These are phyloP conservation scores for Microstegium vimineum DNA, from an alignment of 176 grass and related monocot genomes.

Conservation along the genomic window DNA sequence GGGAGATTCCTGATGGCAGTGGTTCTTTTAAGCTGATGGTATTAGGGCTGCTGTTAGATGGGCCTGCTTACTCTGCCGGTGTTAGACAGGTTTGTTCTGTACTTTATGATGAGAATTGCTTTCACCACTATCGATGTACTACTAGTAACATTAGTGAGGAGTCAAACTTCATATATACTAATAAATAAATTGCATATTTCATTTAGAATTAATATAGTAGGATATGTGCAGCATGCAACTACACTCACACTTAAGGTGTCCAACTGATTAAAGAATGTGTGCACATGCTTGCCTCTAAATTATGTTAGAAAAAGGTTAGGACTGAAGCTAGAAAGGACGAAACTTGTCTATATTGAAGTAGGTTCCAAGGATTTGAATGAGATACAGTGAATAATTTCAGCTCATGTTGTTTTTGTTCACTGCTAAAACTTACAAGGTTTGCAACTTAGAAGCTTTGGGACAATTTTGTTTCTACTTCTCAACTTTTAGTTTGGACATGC, in stretches of 20 bases:
- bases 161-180: constrained; percentile 6
- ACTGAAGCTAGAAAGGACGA: not conserved
- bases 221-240: not conserved
- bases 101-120: not conserved
- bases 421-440: not conserved
- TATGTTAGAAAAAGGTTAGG: not conserved
- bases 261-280: not conserved
- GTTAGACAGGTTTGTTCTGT: constrained; percentile 56
- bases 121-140: not conserved
- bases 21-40: constrained; percentile 82
- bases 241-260: not conserved
- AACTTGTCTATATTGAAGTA: not conserved
- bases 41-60: constrained; percentile 87
- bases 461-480: not conserved
- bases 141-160: not conserved
- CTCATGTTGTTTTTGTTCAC: constrained; percentile 10
- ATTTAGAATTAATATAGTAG: not conserved
- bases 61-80: constrained; percentile 82
- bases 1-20: constrained; percentile 63
- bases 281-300: not conserved
- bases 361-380: not conserved
- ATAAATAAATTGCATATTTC: not conserved
- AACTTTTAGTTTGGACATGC: not conserved
- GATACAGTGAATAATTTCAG: not conserved
- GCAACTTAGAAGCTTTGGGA: not conserved